Evolutionary conservation across 805 yeast species (phyloP), one percentile per base, ranked within the genome.

Genomic region (Nakazawaea ishiwadae): DNA sequence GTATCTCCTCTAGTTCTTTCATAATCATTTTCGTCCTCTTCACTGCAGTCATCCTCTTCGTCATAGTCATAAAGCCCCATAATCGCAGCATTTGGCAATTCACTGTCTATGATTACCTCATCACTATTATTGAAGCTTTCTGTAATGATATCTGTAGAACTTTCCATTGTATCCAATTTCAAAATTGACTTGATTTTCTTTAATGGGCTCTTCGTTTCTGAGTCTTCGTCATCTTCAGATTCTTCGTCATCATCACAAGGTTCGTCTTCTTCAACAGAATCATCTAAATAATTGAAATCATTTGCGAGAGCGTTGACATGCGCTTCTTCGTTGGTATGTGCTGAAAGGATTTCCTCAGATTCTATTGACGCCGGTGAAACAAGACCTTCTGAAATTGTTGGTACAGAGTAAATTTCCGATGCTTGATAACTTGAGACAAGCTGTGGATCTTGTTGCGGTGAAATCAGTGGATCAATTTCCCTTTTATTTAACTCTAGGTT

Each of bases 381-480:
- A n/a, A n/a, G n/a, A n/a, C n/a, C n/a, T n/a, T n/a, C n/a, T n/a
- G n/a, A n/a, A n/a, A n/a, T n/a, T n/a, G n/a, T n/a, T n/a, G n/a
- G 21, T 21, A 17, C 17, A 4, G 28, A 8, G 26, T 7, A 10
- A 23, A 23, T 23, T 10, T 23, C 26, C 7, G 7, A 23, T 23
- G 7, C 26, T 21, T 30, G 29, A 30, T 37, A 37, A 19, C 14
- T 37, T 3, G 40, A 21, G 34, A 21, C 24, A 23, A 37, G 35
- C 9, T 16, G 18, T 4, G 40, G 40, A 17, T 37, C 40, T 31
- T 37, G 40, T 29, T 37, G 35, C 8, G 40, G 40, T 11, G 40
- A 37, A 23, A 37, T 31, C 9, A 7, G n/a, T 10, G 34, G 30
- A 23, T 37, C 29, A 10, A 31, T 24, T 6, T 37, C 40, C 15